Percentiles rank a stretch among this genome's conserved stretches.
Evolutionary conservation across 164 flowering plant species (phyloP).

Genomic region (Nymphaea thermarum): DNA sequence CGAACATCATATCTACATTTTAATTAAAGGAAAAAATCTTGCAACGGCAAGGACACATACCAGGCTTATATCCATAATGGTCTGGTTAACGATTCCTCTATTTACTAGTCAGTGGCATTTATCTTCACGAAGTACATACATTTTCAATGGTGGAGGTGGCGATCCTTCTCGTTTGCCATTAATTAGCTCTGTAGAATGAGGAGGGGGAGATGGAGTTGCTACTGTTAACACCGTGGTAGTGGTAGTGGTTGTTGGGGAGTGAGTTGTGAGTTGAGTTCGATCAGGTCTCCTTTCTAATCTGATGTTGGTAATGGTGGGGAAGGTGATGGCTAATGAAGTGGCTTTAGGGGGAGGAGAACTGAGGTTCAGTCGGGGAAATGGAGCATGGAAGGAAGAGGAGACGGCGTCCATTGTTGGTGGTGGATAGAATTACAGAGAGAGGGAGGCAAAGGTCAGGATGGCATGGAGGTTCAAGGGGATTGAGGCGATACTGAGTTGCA

Average conservation of each 20-base stretch:
- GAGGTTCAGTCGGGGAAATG: background rate
- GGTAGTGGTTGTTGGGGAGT: background rate
- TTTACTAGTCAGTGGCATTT: too few species aligned
- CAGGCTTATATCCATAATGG: too few species aligned
- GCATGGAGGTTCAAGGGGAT: background rate
- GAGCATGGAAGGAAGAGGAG: conserved; percentile 6
- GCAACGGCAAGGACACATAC: too few species aligned
- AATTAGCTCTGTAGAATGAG: background rate
- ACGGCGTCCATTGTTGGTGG: conserved; percentile 3
- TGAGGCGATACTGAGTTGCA: background rate
- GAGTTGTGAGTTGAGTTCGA: background rate
- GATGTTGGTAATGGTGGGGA: background rate
- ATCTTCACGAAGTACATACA: too few species aligned
- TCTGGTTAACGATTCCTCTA: too few species aligned
- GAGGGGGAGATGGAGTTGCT: conserved; percentile 2
- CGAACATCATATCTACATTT: too few species aligned
- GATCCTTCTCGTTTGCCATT: too few species aligned
- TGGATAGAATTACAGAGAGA: too few species aligned
- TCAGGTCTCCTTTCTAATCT: background rate
- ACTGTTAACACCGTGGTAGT: background rate
- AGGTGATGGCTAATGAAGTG: background rate
- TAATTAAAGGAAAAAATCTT: too few species aligned
- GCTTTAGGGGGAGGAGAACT: background rate
- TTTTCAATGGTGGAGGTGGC: background rate
- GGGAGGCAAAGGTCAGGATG: conserved; percentile 34